Evolutionary conservation across 345 rosid genomes (phyloP).

Genomic region (Ceriops zippeliana): DNA sequence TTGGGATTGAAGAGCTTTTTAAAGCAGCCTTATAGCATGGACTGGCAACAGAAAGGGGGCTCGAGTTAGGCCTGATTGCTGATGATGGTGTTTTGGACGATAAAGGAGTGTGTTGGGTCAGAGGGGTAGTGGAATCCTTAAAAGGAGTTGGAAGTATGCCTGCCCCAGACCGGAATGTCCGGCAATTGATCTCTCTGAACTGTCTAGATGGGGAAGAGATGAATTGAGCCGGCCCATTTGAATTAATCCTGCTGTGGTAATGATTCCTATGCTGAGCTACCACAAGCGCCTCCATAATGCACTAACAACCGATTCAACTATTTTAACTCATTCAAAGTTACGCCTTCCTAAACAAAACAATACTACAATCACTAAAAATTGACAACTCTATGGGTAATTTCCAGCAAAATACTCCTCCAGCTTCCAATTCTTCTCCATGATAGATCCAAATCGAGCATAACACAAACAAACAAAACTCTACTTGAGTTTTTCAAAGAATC

Average conservation of each 20-base stretch:
- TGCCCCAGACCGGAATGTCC: slow-evolving; percentile 65
- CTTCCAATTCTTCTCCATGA: slow-evolving; percentile 29
- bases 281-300: slow-evolving; percentile 73
- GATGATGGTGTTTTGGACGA: slow-evolving; percentile 30
- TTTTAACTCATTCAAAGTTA: neutral
- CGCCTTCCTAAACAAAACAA: neutral
- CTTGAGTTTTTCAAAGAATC: slow-evolving; percentile 19
- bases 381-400: slow-evolving; percentile 16
- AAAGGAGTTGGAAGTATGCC: slow-evolving; percentile 72
- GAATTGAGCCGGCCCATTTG: slow-evolving; percentile 38
- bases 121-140: slow-evolving; percentile 29
- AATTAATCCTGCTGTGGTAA: slow-evolving; percentile 42
- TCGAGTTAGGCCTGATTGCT: neutral
- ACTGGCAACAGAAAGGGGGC: slow-evolving; percentile 16
- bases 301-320: slow-evolving; percentile 20
- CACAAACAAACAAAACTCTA: slow-evolving; percentile 12
- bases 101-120: slow-evolving; percentile 27
- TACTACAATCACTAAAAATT: slow-evolving; percentile 24
- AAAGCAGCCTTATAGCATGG: slow-evolving; percentile 5
- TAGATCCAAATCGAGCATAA: slow-evolving; percentile 34
- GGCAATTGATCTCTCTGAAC: slow-evolving; percentile 64
- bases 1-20: slow-evolving; percentile 56
- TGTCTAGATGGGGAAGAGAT: slow-evolving; percentile 50
- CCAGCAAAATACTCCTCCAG: neutral
- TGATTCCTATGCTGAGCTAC: slow-evolving; percentile 65